Evolutionary conservation across 306 rosid genomes (phyloP), one percentile per base, ranked within the genome.

Genomic region (Malus sieversii): DNA sequence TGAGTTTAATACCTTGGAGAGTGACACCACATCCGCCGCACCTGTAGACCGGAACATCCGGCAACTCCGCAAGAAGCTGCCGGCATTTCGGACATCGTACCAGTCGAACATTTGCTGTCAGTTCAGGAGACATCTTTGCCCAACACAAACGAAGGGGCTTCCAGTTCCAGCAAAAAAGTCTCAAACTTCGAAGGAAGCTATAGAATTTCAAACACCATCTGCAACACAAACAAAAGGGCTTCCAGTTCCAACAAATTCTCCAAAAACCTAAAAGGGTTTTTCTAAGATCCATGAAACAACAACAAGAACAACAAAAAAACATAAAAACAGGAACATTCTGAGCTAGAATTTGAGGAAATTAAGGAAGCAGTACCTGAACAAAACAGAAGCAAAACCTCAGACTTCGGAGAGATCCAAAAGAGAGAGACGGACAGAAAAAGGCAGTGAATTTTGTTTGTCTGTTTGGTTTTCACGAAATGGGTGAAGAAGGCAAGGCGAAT

Each of bases 31-130:
- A 96, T 86, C 90, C 94, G 66, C 99, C 99, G 42, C 99, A 96
- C 87, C 64, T 78, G 85, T 92, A 96, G 29, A 96, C 79, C 73
- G 73, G 80, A 81, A 73, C 74, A 48, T 80, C 82, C 22, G 90
- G 76, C 83, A 79, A 73, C 85, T 96, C 99, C 35, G 79, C 83
- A 69, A 92, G 98, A 85, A 92, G 77, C 44, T 3, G 27, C 19
- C 67, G 51, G 73, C 99, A 96, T 78, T 90, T 89, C 3, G 99
- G 98, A 84, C 99, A 96, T 63, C 68, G 80, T 65, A 96, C 99
- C 52, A 88, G 30, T 76, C 99, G 92, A 84, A 86, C 63, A 14
- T 81, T 81, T 25, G 86, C 58, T 74, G 87, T 86, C 82, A 79
- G 10, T 22, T 83, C 82, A 73, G 82, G 68, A 13, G 84, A 84